Percentiles rank a stretch among this genome's conserved stretches.
phyloP scores from a whole-genome alignment of 2,329 filamentous ascomycete species.

The Bertia moriformis region DNA sequence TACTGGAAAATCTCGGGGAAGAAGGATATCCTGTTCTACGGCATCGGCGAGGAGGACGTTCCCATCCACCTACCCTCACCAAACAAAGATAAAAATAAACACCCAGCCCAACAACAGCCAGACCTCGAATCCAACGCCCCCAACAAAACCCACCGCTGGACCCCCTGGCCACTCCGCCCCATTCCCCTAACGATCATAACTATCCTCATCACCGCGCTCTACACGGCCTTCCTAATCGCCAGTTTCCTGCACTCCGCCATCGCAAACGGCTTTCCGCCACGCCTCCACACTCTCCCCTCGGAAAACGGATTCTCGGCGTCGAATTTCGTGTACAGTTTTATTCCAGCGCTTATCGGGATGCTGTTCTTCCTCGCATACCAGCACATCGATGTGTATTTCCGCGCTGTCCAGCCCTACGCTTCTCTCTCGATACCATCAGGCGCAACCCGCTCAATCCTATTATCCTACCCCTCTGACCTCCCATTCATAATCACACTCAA shows the following conservation, averaged over 20 bases:
- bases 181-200: not conserved
- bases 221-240: slow-evolving; percentile 41
- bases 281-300: slow-evolving; percentile 31
- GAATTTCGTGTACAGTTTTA: slow-evolving; percentile 52
- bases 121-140: too few relatives aligned
- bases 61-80: slow-evolving; percentile 35
- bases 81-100: slow-evolving; percentile 11
- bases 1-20: slow-evolving; percentile 43
- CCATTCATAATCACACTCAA: not conserved
- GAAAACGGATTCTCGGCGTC: slow-evolving; percentile 39
- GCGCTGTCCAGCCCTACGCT: slow-evolving; percentile 41
- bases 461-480: not conserved
- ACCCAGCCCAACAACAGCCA: not conserved
- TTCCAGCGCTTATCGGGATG: slow-evolving; percentile 41
- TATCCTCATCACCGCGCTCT: slow-evolving; percentile 3
- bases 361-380: slow-evolving; percentile 43
- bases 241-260: slow-evolving; percentile 41
- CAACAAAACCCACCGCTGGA: not conserved
- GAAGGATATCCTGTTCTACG: slow-evolving; percentile 43
- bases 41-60: slow-evolving; percentile 39
- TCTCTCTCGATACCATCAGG: slow-evolving; percentile 33
- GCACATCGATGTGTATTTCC: slow-evolving; percentile 43
- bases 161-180: not conserved
- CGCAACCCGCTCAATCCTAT: not conserved
- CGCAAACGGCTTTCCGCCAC: slow-evolving; percentile 36